Evolutionary conservation across 139 green algal species (phyloP).

Genomic region (Tetradesmus lagerheimii): DNA sequence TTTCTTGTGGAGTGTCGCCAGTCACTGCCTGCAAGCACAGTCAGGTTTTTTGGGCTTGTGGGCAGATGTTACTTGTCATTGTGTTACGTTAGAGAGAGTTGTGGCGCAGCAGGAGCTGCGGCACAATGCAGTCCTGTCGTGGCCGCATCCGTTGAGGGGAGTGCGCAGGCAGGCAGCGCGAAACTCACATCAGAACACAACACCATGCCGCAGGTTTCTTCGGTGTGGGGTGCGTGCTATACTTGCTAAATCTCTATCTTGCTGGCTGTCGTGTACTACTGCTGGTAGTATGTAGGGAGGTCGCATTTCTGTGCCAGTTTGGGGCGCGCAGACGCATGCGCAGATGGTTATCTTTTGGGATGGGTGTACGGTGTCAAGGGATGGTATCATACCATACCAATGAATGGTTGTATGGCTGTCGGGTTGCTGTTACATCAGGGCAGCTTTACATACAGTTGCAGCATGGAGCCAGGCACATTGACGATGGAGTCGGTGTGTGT

Average conservation of each 20-base stretch:
- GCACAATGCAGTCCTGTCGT: not conserved
- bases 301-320: too few relatives aligned
- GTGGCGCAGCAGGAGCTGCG: not conserved
- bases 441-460: not conserved
- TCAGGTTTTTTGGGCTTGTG: too few relatives aligned
- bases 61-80: not conserved
- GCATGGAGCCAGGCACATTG: not conserved
- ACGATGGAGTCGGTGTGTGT: not conserved
- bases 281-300: not conserved
- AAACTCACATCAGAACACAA: not conserved
- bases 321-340: too few relatives aligned
- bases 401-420: not conserved
- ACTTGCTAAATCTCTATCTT: not conserved
- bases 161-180: not conserved
- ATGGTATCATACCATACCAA: too few relatives aligned
- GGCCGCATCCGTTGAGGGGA: not conserved
- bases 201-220: not conserved
- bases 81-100: not conserved
- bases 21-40: not conserved
- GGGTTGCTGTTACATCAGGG: not conserved
- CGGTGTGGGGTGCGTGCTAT: not conserved
- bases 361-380: too few relatives aligned
- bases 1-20: not conserved
- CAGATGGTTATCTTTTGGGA: too few relatives aligned
- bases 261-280: not conserved